Base-by-base conservation (phyloP, 2,329 filamentous ascomycete genomes). In the Waltergamsia citrina region DNA sequence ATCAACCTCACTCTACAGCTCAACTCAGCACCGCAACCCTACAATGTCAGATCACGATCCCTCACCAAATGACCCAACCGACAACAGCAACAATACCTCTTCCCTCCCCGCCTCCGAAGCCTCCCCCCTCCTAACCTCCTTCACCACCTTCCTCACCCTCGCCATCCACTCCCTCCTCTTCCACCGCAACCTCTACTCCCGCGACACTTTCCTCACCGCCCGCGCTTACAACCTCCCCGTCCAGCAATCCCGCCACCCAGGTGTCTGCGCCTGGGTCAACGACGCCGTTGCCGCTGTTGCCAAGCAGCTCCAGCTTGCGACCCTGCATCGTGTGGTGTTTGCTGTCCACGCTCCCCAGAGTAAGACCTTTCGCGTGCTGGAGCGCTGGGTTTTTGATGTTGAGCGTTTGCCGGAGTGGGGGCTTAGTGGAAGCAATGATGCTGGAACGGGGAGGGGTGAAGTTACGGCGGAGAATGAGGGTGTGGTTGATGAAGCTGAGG, bases 101-200 rank as follows among this genome's bases (percentile, higher is more conserved):
- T 25, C 31, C 25, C n/a, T 34, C 19, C 20, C 31, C 15, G 7
- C 19, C 26, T 18, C 25, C 30, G 8, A 23, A 14, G 29, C 36
- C 6, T 22, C 32, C 4, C 22, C 19, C 9, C 74, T 88, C 43
- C 70, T 88, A 43, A 60, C 67, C 37, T 74, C 78, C 33, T 88
- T 94, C 59, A 74, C 73, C 41, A 74, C 79, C 50, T 94, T 94
- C 61, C 73, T 94, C 36, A 84, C 79, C 40, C 77, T 90, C 41
- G 74, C 83, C 47, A 75, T 90, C 42, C 88, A 95, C 66, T 85
- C 85, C 38, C 79, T 95, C 47, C 75, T 94, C 45, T 90, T 79
- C 64, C 78, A 92, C 49, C 83, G 88, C 46, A 59, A 60, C 39
- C 75, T 94, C 49, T 95, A 95, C 57, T 86, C 88, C 0, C 57